A percentile compares a stretch with the other conserved stretches of the same genome.
phyloP scores from a whole-genome alignment of 164 flowering plant genomes.

The Annona squamosa region DNA sequence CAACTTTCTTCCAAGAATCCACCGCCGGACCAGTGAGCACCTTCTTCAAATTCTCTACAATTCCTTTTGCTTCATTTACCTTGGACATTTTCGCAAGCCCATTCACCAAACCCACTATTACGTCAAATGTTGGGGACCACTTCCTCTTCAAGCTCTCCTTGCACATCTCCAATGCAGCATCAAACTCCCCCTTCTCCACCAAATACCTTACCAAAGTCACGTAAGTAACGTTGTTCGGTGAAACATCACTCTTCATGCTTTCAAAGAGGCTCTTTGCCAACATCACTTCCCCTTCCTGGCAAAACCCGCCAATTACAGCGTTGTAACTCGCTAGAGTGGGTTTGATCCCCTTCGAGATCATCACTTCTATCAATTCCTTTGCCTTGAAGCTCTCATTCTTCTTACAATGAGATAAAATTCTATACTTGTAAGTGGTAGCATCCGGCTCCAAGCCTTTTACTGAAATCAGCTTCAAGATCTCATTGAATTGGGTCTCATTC shows the following conservation, averaged over 20 bases:
- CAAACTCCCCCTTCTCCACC: slow-evolving; percentile 30
- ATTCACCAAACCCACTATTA: slow-evolving; percentile 22
- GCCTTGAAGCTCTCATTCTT: slow-evolving; percentile 23
- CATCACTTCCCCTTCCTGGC: slow-evolving; percentile 26
- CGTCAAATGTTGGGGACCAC: slow-evolving; percentile 30
- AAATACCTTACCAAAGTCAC: slow-evolving; percentile 15
- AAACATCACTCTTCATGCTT: slow-evolving; percentile 13
- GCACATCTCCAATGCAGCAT: slow-evolving; percentile 22
- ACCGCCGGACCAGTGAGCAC: slow-evolving; percentile 25
- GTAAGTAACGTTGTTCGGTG: slow-evolving; percentile 18
- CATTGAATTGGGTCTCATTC: slow-evolving; percentile 18
- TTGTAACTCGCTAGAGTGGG: slow-evolving; percentile 22
- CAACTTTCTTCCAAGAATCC: slow-evolving; percentile 30
- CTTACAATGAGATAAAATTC: slow-evolving; percentile 22
- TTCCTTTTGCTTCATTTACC: slow-evolving; percentile 22
- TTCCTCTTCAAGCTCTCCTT: slow-evolving; percentile 25
- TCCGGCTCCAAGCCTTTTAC: slow-evolving; percentile 17
- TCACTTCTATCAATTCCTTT: slow-evolving; percentile 25
- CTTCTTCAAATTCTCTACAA: slow-evolving; percentile 30
- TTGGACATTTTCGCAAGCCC: slow-evolving; percentile 30
- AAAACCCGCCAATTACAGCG: slow-evolving; percentile 24
- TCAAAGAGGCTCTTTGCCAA: slow-evolving; percentile 24
- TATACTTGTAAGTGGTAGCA: slow-evolving; percentile 22
- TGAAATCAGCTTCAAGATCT: slow-evolving; percentile 15
- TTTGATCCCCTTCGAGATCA: slow-evolving; percentile 20